Evolutionary conservation across 2,329 filamentous ascomycete genomes (phyloP).

Genomic region (Pseudopithomyces maydicus): DNA sequence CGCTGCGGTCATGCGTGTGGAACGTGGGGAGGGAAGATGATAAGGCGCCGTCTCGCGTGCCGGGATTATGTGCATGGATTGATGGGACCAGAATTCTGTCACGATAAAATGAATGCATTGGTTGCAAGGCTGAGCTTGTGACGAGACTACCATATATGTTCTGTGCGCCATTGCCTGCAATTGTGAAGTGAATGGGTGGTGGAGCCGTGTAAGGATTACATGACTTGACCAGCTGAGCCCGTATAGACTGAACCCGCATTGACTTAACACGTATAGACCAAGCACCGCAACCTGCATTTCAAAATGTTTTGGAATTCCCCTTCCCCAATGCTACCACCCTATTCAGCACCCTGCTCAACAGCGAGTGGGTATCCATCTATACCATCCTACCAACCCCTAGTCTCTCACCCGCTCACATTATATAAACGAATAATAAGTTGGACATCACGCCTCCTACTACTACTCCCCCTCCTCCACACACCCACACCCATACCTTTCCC

Average conservation of each 20-base stretch:
- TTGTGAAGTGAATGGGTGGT: too few relatives aligned
- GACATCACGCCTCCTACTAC: background rate
- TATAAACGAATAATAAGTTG: conserved; percentile 3
- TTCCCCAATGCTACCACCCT: background rate
- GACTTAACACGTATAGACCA: too few relatives aligned
- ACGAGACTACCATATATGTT: conserved; percentile 6
- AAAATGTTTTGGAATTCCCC: background rate
- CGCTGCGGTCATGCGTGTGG: conserved; percentile 36
- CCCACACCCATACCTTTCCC: background rate
- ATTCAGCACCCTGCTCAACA: too few relatives aligned
- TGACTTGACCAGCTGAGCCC: too few relatives aligned
- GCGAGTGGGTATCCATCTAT: conserved; percentile 3
- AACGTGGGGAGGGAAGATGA: conserved; percentile 19
- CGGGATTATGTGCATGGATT: conserved; percentile 24
- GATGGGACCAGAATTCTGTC: conserved; percentile 41
- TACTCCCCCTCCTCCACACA: too few relatives aligned
- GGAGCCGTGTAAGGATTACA: too few relatives aligned
- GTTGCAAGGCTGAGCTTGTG: conserved; percentile 36
- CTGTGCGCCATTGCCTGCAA: background rate
- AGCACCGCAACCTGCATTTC: background rate
- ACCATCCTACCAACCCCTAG: background rate
- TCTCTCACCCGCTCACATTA: conserved; percentile 21
- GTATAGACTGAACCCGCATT: too few relatives aligned
- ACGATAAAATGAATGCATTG: conserved; percentile 48
- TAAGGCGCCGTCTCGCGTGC: conserved; percentile 32